Evolutionary conservation across 257 asterid genomes (phyloP).

Genomic region (Solanum appendiculatum): DNA sequence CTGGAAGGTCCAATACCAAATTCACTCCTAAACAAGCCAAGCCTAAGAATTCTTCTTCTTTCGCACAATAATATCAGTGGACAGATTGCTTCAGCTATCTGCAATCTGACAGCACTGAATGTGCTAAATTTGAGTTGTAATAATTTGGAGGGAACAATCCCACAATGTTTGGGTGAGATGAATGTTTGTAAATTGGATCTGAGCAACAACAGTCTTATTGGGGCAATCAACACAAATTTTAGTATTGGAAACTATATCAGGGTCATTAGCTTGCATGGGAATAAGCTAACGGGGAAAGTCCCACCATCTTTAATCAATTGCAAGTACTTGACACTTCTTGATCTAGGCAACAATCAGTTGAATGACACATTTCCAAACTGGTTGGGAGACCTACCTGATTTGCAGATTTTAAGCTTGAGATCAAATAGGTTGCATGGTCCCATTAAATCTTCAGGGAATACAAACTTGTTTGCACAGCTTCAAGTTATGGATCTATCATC

Average conservation of each 20-base stretch:
- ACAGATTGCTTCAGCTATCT: not conserved
- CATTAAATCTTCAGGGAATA: not conserved
- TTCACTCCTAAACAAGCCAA: too few species aligned
- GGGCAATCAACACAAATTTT: not conserved
- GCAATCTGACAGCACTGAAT: rapidly evolving
- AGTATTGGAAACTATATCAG: not conserved
- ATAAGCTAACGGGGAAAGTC: not conserved
- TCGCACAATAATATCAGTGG: too few species aligned
- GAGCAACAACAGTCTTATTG: not conserved
- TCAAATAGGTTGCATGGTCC: not conserved
- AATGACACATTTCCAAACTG: not conserved
- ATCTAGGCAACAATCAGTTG: not conserved
- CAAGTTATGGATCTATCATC: not conserved
- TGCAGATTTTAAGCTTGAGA: not conserved
- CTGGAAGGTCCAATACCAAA: not conserved
- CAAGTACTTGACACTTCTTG: not conserved
- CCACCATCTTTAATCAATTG: not conserved
- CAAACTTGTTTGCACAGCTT: not conserved
- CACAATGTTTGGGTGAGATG: not conserved
- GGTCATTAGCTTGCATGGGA: not conserved
- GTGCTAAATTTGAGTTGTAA: rapidly evolving
- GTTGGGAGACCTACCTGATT: not conserved
- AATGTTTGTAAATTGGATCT: not conserved
- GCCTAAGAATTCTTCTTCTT: too few species aligned
- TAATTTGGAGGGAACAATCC: not conserved